Evolutionary conservation across 257 asterid species (phyloP).

Genomic region (Capsicum chinense): DNA sequence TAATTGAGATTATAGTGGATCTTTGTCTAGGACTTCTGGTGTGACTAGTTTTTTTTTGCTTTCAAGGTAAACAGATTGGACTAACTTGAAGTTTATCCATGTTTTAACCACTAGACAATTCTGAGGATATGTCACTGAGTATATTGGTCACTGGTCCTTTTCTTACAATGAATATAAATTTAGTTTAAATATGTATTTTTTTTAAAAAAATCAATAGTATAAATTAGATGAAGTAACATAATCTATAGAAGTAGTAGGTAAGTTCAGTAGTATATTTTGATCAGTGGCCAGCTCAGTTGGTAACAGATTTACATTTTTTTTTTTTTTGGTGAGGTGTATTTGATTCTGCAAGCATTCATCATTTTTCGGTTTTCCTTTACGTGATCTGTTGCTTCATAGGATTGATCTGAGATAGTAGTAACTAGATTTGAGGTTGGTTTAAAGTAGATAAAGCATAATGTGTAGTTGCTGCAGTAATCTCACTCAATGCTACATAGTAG

Average conservation of each 20-base stretch:
- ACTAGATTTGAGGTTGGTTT: not conserved
- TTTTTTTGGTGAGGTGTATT: not conserved
- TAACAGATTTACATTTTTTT: not conserved
- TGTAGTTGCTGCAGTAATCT: not conserved
- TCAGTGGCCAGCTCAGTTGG: not conserved
- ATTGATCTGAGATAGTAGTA: not conserved
- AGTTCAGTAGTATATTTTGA: not conserved
- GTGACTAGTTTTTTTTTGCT: constrained; percentile 9
- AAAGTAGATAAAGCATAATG: not conserved
- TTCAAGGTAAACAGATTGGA: constrained; percentile 17
- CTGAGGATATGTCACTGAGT: not conserved
- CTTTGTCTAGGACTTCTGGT: constrained; percentile 9
- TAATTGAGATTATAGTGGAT: not conserved
- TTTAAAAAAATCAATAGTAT: not conserved
- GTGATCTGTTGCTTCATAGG: not conserved
- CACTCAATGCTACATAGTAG: not conserved
- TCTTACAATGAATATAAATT: not conserved
- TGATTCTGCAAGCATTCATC: not conserved
- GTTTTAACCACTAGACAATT: not conserved
- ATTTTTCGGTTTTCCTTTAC: not conserved
- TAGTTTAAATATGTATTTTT: not conserved
- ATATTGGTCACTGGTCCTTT: not conserved
- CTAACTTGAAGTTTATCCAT: not conserved
- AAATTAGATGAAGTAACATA: not conserved
- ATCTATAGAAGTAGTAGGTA: not conserved